phyloP scores from a whole-genome alignment of 306 rosid species.

The Trifolium fragiferum region DNA sequence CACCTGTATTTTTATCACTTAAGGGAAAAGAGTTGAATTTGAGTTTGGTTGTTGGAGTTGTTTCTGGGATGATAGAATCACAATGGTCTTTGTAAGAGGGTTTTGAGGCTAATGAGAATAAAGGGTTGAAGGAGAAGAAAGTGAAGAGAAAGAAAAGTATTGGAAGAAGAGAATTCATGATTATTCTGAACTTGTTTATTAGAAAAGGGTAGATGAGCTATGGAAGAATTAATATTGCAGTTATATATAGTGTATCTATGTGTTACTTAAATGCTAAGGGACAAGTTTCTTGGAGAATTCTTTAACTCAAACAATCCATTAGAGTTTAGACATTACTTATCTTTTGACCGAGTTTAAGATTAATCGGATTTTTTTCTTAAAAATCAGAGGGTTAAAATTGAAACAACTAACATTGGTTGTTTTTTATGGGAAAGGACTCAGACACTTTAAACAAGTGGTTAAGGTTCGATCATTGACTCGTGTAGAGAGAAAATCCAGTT shows the following conservation, averaged over 20 bases:
- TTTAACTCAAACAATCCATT: too few species aligned
- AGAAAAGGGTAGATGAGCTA: not conserved
- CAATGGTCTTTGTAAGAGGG: conserved; percentile 52
- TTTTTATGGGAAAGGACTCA: too few species aligned
- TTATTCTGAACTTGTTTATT: conserved; percentile 22
- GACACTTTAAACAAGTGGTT: too few species aligned
- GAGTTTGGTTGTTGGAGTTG: not conserved
- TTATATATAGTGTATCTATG: not conserved
- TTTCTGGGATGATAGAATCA: conserved; percentile 44
- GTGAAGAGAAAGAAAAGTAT: conserved; percentile 34
- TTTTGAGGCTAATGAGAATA: conserved; percentile 27
- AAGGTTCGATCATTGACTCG: too few species aligned
- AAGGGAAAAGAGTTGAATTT: conserved; percentile 13
- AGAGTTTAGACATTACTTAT: too few species aligned
- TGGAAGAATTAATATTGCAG: not conserved
- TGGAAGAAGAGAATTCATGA: conserved; percentile 44
- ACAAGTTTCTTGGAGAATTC: not conserved
- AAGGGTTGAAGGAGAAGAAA: conserved; percentile 31
- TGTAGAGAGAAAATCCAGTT: not conserved
- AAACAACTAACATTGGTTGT: too few species aligned
- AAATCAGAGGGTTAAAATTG: too few species aligned
- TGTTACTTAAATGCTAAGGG: not conserved
- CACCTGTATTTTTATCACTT: conserved; percentile 33
- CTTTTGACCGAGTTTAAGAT: too few species aligned
- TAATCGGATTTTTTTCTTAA: not conserved